These are phyloP conservation scores for Hyaloscypha hepaticicola DNA, from an alignment of 495 filamentous ascomycete genomes.

Conservation along the genomic window DNA sequence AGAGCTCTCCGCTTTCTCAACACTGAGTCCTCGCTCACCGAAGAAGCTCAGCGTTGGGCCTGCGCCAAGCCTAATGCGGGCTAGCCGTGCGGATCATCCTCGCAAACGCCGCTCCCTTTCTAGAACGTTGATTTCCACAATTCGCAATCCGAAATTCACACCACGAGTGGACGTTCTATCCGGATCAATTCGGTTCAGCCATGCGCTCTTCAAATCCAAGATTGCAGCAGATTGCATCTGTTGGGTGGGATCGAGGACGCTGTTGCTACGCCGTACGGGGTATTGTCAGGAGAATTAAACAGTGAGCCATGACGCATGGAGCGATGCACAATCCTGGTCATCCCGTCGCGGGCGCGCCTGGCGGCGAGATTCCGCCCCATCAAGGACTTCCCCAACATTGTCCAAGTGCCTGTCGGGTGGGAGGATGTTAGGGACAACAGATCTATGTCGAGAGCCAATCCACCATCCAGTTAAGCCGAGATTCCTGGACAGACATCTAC, in stretches of 20 bases:
- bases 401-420: constrained; percentile 65
- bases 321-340: constrained; percentile 34
- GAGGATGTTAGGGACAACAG: constrained; percentile 61
- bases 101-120: not conserved
- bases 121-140: not conserved
- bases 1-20: constrained; percentile 9
- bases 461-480: not conserved
- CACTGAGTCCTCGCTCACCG: constrained; percentile 17
- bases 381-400: constrained; percentile 71
- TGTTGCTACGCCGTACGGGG: not conserved
- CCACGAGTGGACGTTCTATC: not conserved
- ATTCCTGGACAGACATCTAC: not conserved
- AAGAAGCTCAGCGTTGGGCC: constrained; percentile 7
- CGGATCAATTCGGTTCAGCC: not conserved
- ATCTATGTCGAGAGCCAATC: not conserved
- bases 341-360: constrained; percentile 8
- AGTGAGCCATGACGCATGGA: constrained; percentile 43
- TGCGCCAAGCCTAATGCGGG: not conserved
- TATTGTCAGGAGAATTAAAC: not conserved
- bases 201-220: not conserved
- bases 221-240: not conserved
- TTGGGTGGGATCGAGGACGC: not conserved
- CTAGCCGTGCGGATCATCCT: not conserved
- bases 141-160: not conserved
- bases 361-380: constrained; percentile 15